phyloP scores from a whole-genome alignment of 768 basidiomycete species.

The Trametes sanguinea region DNA sequence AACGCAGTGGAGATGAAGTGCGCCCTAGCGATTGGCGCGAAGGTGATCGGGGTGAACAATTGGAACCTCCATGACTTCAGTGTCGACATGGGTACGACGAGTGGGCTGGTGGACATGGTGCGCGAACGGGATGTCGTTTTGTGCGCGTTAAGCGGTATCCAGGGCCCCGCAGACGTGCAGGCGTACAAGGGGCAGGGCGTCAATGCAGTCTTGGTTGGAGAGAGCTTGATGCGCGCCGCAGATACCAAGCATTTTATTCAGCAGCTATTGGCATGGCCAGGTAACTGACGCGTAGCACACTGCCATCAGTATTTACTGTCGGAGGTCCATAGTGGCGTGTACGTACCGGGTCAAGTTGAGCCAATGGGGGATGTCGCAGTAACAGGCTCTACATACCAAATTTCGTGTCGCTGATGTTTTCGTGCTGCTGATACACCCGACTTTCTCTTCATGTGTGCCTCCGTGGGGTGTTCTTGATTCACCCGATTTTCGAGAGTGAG shows the following conservation, averaged over 20 bases:
- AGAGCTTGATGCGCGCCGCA: conserved; percentile 89
- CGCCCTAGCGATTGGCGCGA: conserved; percentile 83
- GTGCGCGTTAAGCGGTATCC: conserved; percentile 93
- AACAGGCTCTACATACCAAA: too few species aligned
- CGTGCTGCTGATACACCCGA: too few species aligned
- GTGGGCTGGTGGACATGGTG: conserved; percentile 77
- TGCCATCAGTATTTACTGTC: too few species aligned
- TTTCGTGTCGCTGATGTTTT: too few species aligned
- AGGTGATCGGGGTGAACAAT: conserved; percentile 97
- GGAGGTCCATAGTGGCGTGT: too few species aligned
- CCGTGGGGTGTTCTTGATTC: too few species aligned
- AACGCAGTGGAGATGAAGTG: conserved; percentile 87
- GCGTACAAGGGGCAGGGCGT: conserved; percentile 87
- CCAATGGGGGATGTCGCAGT: too few species aligned
- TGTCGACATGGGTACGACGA: conserved; percentile 96
- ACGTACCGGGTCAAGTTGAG: too few species aligned
- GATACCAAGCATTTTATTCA: conserved; percentile 82
- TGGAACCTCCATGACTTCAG: conserved; percentile 95
- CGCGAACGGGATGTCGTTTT: conserved; percentile 76
- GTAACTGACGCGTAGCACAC: conserved; percentile 27
- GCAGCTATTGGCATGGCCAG: conserved; percentile 66
- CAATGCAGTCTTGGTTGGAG: conserved; percentile 90
- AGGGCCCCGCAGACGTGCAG: conserved; percentile 73
- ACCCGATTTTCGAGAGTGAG: too few species aligned
- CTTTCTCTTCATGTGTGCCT: too few species aligned